Evolutionary conservation across 2,329 filamentous ascomycete species (phyloP).

Genomic region (Fusarium sp.): DNA sequence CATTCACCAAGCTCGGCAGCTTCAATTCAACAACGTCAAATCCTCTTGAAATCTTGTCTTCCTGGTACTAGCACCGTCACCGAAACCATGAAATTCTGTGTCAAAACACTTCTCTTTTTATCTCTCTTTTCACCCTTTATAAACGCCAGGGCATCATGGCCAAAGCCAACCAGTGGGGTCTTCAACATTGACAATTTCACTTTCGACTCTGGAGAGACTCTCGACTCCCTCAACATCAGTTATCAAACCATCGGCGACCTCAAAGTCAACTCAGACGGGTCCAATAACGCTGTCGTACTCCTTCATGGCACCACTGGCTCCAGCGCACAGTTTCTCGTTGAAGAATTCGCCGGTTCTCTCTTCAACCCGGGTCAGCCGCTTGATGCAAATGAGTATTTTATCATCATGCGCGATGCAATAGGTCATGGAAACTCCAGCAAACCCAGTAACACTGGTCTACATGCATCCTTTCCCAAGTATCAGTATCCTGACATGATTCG

Average conservation of each 20-base stretch:
- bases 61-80: too few relatives aligned
- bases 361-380: slow-evolving; percentile 28
- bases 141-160: not conserved
- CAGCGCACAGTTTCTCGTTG: slow-evolving; percentile 2
- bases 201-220: slow-evolving; percentile 11
- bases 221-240: slow-evolving; percentile 13
- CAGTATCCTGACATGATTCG: slow-evolving; percentile 26
- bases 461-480: slow-evolving; percentile 17
- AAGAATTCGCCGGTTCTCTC: slow-evolving; percentile 13
- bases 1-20: not conserved
- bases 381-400: slow-evolving; percentile 14
- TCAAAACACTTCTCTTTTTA: accelerated
- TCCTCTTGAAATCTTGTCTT: accelerated
- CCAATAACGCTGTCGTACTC: slow-evolving; percentile 28
- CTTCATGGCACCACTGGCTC: slow-evolving; percentile 1
- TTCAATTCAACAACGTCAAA: accelerated
- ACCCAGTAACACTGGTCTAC: slow-evolving; percentile 15
- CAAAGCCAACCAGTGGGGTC: not conserved
- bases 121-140: accelerated
- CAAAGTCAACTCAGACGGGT: slow-evolving; percentile 14
- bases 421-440: slow-evolving; percentile 34
- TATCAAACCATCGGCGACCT: slow-evolving; percentile 31
- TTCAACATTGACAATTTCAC: slow-evolving; percentile 11
- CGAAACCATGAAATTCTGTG: not conserved
- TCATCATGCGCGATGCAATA: slow-evolving; percentile 30